Conservation (phyloP, 176 grass and related monocot genomes). For the Calamus simplicifolius region DNA sequence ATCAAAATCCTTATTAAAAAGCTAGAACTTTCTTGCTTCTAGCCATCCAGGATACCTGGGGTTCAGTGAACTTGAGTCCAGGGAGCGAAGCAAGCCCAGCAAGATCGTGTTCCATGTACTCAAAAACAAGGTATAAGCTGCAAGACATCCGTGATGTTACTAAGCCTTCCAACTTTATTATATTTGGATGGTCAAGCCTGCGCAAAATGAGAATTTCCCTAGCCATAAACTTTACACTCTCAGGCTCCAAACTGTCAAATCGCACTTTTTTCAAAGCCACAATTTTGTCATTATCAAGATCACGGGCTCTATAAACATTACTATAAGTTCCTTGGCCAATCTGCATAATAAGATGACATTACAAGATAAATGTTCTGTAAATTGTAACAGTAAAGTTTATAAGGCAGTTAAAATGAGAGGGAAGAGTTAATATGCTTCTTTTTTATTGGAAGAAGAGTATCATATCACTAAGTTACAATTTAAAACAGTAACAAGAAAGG, state of each 20-base stretch:
- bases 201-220: slow-evolving; percentile 95
- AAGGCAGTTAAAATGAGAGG: background rate
- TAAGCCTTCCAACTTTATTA: slow-evolving; percentile 94
- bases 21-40: slow-evolving; percentile 6
- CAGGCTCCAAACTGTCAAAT: slow-evolving; percentile 96
- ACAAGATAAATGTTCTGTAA: background rate
- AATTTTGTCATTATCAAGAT: slow-evolving; percentile 84
- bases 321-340: slow-evolving; percentile 99
- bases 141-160: slow-evolving; percentile 98
- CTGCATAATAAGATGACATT: slow-evolving; percentile 41
- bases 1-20: background rate
- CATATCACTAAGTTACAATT: too few species aligned
- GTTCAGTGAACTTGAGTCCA: slow-evolving; percentile 77
- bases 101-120: slow-evolving; percentile 99
- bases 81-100: slow-evolving; percentile 87
- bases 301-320: slow-evolving; percentile 84
- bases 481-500: too few species aligned
- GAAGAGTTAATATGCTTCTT: too few species aligned
- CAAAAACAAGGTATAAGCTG: slow-evolving; percentile 99
- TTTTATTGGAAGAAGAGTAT: too few species aligned
- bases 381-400: background rate
- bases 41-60: slow-evolving; percentile 46
- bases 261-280: slow-evolving; percentile 98
- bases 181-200: slow-evolving; percentile 92
- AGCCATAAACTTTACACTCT: slow-evolving; percentile 98